Evolutionary conservation across 352 stramenopile species (phyloP).

Genomic region (Globisporangium parvum): DNA sequence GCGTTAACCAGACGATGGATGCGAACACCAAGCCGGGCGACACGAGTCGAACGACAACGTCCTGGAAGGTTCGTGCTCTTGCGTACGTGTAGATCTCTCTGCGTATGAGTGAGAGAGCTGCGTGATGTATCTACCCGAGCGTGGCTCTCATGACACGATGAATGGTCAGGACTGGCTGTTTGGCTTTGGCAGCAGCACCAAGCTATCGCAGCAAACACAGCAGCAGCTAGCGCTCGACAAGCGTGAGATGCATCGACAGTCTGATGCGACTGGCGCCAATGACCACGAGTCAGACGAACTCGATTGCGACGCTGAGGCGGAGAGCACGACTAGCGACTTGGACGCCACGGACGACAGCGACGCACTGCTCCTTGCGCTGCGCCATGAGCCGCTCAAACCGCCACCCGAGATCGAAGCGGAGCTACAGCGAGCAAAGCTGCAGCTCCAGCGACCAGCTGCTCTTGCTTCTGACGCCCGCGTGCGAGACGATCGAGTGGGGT

Average conservation of each 20-base stretch:
- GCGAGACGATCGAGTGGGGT: no score
- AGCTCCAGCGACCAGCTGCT: slow-evolving; percentile 12
- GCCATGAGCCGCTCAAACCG: slow-evolving; percentile 28
- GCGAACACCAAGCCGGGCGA: background rate
- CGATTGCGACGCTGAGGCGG: slow-evolving; percentile 5
- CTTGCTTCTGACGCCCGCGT: background rate
- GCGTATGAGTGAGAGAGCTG: background rate
- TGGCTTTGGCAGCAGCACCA: slow-evolving; percentile 2
- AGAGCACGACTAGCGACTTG: slow-evolving; percentile 6
- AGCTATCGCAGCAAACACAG: slow-evolving; percentile 5
- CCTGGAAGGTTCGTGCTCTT: slow-evolving; percentile 11
- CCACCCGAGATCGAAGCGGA: slow-evolving; percentile 38
- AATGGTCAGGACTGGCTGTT: slow-evolving; percentile 21
- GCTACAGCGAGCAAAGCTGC: slow-evolving; percentile 28
- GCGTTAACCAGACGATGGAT: background rate
- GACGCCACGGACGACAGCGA: slow-evolving; percentile 4
- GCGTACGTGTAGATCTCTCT: background rate
- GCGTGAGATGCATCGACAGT: slow-evolving; percentile 2
- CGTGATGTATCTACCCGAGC: no score
- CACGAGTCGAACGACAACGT: background rate
- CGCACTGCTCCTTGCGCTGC: background rate
- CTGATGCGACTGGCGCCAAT: slow-evolving; percentile 9
- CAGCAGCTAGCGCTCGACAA: background rate
- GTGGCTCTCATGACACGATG: background rate
- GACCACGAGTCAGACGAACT: slow-evolving; percentile 8